Base-by-base conservation (phyloP, 352 stramenopile genomes). In the Saprolegnia diclina region DNA sequence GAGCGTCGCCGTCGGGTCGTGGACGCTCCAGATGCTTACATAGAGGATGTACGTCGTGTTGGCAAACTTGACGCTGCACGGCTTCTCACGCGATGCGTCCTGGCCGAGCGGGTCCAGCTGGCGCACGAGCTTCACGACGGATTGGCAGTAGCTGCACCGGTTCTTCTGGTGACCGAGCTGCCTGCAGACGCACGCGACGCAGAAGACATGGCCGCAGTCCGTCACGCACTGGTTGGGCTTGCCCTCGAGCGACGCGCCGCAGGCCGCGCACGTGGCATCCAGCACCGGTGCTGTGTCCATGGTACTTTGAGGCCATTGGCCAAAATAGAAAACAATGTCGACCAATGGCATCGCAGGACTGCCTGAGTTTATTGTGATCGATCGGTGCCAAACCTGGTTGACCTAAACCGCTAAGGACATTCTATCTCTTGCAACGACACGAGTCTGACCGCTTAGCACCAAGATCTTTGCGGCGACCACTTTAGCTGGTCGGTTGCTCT, bases 131-230 rank as follows among this genome's bases (percentile, higher is more conserved):
- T 89, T 88, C 22, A 92, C 77, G 21, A 74, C 72, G 16, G 50
- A 44, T 64, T 87, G 77, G 64, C 86, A 94, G 52, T 77, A 76
- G 18, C 81, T 81, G 55, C 86, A 94, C 54, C 75, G 73, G 63
- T 94, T 94, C 72, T 89, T 89, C 61, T 66, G 63, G 32, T 67
- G 72, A 0, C 74, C 73, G 35, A 94, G 72, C 64, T 78, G 59
- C 14, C 72, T 72, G 35, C 86, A 94, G 44, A 87, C 74, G 32
- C 86, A 94, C 26, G 67, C 67, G 61, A 92, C 78, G 44, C 86
- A 92, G 64, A 92, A 94, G 72, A 91, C 83, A 71, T 94, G 86
- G 35, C 79, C 76, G 65, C 86, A 94, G 73, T 94, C 83, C 13
- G 84, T 91, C 48, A 92, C 65, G 46, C 83, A 84, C 24, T 82